Evolutionary conservation across 1,139 yeast species (phyloP).

Genomic region (Zygosaccharomyces sapae): DNA sequence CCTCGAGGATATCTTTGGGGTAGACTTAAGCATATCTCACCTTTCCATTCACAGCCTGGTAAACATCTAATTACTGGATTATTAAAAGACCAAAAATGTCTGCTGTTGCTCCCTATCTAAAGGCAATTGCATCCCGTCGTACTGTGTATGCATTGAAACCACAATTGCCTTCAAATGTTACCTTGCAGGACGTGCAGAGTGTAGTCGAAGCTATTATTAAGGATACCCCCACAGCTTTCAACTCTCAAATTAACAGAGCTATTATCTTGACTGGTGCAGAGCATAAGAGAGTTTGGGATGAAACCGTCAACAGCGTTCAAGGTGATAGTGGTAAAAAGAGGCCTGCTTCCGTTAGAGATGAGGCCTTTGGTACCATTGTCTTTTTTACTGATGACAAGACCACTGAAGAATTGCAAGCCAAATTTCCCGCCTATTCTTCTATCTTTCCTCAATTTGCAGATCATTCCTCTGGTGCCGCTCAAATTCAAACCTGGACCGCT

Average conservation of each 20-base stretch:
- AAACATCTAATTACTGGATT: too few species aligned
- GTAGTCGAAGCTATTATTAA: constrained; percentile 40
- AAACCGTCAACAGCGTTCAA: constrained; percentile 37
- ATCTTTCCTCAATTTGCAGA: constrained; percentile 44
- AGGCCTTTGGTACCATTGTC: constrained; percentile 45
- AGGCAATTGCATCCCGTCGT: constrained; percentile 38
- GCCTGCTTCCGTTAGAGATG: constrained; percentile 41
- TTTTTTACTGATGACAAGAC: constrained; percentile 43
- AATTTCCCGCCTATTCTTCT: constrained; percentile 41
- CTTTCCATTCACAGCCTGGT: too few species aligned
- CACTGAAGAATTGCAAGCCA: constrained; percentile 39
- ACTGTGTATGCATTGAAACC: constrained; percentile 41
- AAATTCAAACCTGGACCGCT: constrained; percentile 45
- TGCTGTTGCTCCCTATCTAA: constrained; percentile 22
- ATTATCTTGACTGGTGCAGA: constrained; percentile 41
- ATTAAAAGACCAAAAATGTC: not conserved
- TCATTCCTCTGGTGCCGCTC: constrained; percentile 46
- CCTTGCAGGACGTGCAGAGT: constrained; percentile 36
- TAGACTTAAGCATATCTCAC: too few species aligned
- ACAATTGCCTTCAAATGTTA: constrained; percentile 37
- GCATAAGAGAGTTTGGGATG: constrained; percentile 43
- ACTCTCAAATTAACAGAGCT: constrained; percentile 47
- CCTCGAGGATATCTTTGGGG: too few species aligned
- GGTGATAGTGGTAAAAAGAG: constrained; percentile 39
- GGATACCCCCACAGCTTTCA: constrained; percentile 46